These are phyloP conservation scores for Puccinia horiana DNA, from an alignment of 1,284 basidiomycete species.

Conservation along the genomic window DNA sequence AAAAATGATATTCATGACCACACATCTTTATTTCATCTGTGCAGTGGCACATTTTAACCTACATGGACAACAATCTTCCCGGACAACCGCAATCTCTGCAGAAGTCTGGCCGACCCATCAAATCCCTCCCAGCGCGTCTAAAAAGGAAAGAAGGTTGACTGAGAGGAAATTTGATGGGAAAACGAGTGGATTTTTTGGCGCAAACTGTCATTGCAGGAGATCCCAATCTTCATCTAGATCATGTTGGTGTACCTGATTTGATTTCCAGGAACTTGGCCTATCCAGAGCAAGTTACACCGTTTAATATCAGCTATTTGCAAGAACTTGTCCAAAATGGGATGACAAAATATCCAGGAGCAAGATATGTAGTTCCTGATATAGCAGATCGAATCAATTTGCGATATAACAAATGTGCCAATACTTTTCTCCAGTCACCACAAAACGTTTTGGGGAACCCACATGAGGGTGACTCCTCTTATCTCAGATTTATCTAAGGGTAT, in stretches of 20 bases:
- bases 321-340: conserved; percentile 96
- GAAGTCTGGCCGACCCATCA: conserved; percentile 95
- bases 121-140: conserved; percentile 94
- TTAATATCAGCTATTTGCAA: conserved; percentile 92
- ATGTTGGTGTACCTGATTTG: conserved; percentile 94
- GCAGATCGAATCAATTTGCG: conserved; percentile 96
- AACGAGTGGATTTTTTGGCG: conserved; percentile 98
- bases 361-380: conserved; percentile 96
- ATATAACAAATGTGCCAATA: conserved; percentile 97
- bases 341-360: conserved; percentile 89
- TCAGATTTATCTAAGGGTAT: no score
- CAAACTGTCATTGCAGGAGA: conserved; percentile 99
- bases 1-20: neutral
- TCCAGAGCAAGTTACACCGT: conserved; percentile 96
- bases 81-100: conserved; percentile 96
- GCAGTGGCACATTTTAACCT: conserved; percentile 92
- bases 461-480: no score
- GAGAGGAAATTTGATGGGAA: conserved; percentile 98
- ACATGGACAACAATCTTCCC: conserved; percentile 99
- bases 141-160: conserved; percentile 99
- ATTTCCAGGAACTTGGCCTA: conserved; percentile 98
- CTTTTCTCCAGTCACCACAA: conserved; percentile 93
- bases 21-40: neutral
- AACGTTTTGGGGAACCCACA: no score
- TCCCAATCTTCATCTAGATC: conserved; percentile 92